A percentile compares a stretch with the other conserved stretches of the same genome.
Evolutionary conservation across 169 alveolate genomes (phyloP).

Genomic region (Eimeria necatrix): DNA sequence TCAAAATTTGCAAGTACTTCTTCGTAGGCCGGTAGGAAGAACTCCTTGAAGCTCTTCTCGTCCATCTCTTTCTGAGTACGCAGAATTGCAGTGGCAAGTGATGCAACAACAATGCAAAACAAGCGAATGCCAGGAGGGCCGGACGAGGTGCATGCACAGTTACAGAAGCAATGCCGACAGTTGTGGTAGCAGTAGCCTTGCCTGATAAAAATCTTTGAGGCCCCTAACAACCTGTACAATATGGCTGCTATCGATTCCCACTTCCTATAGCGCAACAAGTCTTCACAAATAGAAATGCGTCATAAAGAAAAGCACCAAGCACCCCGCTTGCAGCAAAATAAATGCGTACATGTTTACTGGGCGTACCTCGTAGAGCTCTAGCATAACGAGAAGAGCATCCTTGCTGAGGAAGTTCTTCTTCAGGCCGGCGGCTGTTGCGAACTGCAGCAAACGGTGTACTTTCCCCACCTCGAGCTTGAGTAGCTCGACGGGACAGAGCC

Average conservation of each 20-base stretch:
- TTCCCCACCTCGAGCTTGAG: constrained; percentile 76
- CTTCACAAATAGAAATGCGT: neutral
- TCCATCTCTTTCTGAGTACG: constrained; percentile 59
- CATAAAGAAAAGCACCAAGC: neutral
- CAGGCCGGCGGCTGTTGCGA: constrained; percentile 68
- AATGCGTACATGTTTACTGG: neutral
- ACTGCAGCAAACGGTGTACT: constrained; percentile 75
- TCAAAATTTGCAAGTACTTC: constrained; percentile 45
- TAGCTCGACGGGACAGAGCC: constrained; percentile 61
- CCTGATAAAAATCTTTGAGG: constrained; percentile 62
- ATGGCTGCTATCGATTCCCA: constrained; percentile 43
- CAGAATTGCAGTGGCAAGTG: too few relatives aligned
- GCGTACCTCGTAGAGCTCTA: constrained; percentile 69
- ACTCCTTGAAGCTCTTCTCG: neutral
- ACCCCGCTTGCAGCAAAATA: neutral
- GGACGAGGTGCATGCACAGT: too few relatives aligned
- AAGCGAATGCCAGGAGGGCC: too few relatives aligned
- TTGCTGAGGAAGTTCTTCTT: constrained; percentile 51
- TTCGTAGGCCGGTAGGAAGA: constrained; percentile 61
- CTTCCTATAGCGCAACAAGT: neutral
- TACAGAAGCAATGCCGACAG: neutral
- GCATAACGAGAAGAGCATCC: constrained; percentile 66
- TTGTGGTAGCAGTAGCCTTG: neutral
- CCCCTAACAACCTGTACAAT: constrained; percentile 51
- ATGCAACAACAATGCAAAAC: too few relatives aligned